Evolutionary conservation across 202 grass and related monocot genomes (phyloP).

Genomic region (Eragrostis tef): DNA sequence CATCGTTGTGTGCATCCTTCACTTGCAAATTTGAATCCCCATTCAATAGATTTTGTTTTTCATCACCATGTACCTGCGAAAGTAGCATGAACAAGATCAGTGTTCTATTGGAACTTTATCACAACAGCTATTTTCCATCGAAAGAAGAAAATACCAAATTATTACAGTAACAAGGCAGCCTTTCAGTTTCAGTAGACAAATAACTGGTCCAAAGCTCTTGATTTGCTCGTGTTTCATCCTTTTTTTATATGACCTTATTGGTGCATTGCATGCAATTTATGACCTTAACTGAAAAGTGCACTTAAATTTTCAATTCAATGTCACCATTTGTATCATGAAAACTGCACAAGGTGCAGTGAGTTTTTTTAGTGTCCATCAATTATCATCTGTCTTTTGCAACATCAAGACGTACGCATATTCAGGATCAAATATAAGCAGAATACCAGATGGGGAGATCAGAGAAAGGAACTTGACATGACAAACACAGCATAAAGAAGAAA

Average conservation of each 20-base stretch:
- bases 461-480: slow-evolving; percentile 2
- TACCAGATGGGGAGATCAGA: background rate
- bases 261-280: slow-evolving; percentile 29
- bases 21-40: slow-evolving; percentile 52
- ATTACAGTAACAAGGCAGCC: no score
- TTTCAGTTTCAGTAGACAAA: background rate
- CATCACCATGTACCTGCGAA: slow-evolving; percentile 54
- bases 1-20: slow-evolving; percentile 64
- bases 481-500: background rate
- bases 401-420: background rate
- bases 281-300: background rate
- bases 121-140: background rate
- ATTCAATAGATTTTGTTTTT: slow-evolving; percentile 55
- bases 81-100: slow-evolving; percentile 39
- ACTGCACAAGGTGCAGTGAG: background rate
- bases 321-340: slow-evolving; percentile 8
- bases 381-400: background rate
- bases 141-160: background rate
- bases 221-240: background rate
- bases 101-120: slow-evolving; percentile 22
- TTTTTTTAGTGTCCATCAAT: background rate
- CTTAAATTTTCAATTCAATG: background rate
- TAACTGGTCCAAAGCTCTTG: background rate
- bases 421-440: slow-evolving; percentile 20
- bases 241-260: background rate